A percentile compares a stretch with the other conserved stretches of the same genome.
These are phyloP conservation scores for Schizonepeta tenuifolia DNA, from an alignment of 257 asterid species.

Conservation along the genomic window DNA sequence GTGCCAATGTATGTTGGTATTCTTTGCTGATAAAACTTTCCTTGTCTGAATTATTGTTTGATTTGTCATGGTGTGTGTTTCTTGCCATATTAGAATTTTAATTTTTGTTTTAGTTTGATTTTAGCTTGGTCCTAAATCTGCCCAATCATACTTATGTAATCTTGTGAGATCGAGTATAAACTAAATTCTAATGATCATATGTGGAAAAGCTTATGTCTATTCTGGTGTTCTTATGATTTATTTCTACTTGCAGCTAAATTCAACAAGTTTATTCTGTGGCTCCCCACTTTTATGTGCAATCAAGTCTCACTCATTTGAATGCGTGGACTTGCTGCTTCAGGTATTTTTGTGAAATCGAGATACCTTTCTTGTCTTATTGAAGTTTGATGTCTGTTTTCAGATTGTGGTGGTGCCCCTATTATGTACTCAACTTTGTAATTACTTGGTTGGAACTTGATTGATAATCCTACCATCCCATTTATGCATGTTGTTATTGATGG, in stretches of 20 bases:
- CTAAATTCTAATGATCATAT: neutral
- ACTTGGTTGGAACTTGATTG: neutral
- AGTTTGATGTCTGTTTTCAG: neutral
- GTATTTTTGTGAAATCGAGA: slow-evolving; percentile 1
- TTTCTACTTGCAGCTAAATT: slow-evolving; percentile 34
- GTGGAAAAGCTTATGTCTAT: too few species aligned
- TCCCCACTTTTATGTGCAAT: slow-evolving; percentile 32
- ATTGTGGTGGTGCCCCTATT: neutral
- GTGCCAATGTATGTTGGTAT: slow-evolving; percentile 30
- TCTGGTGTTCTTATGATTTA: too few species aligned
- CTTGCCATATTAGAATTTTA: too few species aligned
- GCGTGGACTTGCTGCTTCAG: slow-evolving; percentile 30
- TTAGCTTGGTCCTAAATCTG: neutral
- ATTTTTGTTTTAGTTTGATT: too few species aligned
- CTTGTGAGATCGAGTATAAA: neutral
- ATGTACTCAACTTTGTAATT: neutral
- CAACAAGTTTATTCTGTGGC: neutral
- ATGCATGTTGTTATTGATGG: neutral
- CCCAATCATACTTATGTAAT: too few species aligned
- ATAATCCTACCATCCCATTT: neutral
- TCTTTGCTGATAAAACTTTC: slow-evolving; percentile 1
- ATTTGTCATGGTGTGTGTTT: too few species aligned
- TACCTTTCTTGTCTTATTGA: neutral
- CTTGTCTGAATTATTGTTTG: neutral
- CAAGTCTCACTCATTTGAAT: slow-evolving; percentile 24